phyloP scores from a whole-genome alignment of 2,329 filamentous ascomycete genomes.

The Fusarium solani-melongenae region DNA sequence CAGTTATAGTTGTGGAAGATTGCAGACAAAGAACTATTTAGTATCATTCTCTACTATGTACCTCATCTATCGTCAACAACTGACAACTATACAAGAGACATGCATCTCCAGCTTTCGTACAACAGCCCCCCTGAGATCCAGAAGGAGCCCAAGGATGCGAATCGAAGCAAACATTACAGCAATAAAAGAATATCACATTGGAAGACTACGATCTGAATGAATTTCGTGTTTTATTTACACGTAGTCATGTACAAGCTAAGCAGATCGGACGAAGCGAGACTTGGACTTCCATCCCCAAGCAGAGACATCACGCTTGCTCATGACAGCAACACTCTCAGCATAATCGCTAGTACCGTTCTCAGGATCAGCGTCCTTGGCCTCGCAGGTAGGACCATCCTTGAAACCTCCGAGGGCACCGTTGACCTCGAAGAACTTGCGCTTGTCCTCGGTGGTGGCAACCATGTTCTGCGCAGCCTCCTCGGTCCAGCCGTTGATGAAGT shows the following conservation, averaged over 20 bases:
- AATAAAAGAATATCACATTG: background rate
- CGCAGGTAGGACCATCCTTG: constrained; percentile 36
- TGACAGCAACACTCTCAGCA: constrained; percentile 28
- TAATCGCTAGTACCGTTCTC: constrained; percentile 54
- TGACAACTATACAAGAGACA: background rate
- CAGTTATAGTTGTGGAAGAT: background rate
- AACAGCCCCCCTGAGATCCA: background rate
- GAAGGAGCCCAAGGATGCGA: too few relatives aligned
- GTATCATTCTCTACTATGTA: background rate
- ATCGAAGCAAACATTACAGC: background rate
- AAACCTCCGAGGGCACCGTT: constrained; percentile 33
- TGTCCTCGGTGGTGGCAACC: constrained; percentile 50
- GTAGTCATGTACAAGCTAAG: background rate
- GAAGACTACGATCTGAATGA: background rate
- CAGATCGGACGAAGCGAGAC: constrained; percentile 1
- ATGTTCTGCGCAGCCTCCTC: constrained; percentile 49
- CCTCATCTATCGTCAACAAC: background rate
- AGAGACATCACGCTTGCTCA: constrained; percentile 21
- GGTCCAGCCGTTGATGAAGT: constrained; percentile 61
- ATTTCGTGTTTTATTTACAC: background rate
- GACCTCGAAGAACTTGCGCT: constrained; percentile 49
- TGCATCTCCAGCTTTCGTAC: background rate
- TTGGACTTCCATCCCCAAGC: constrained; percentile 10
- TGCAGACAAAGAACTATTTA: background rate
- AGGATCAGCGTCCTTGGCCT: constrained; percentile 54